Conservation (phyloP, 1,139 yeast species). For the Taiozyma sp. region DNA sequence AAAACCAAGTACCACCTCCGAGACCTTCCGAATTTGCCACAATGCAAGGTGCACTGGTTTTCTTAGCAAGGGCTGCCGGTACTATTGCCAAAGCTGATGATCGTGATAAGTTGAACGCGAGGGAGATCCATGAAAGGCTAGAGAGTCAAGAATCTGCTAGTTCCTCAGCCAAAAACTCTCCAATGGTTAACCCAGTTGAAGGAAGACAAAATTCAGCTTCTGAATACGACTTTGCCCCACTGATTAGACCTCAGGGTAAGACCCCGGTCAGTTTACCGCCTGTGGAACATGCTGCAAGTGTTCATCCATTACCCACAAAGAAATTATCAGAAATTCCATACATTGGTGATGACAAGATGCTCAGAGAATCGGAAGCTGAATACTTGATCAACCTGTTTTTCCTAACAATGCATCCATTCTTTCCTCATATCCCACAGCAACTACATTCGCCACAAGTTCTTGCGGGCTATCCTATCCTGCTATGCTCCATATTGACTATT, state of each 20-base stretch:
- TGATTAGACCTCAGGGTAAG: slow-evolving; percentile 18
- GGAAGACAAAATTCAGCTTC: slow-evolving; percentile 4
- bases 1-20: slow-evolving; percentile 13
- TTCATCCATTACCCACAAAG: slow-evolving; percentile 52
- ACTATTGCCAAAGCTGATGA: slow-evolving; percentile 61
- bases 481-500: slow-evolving; percentile 78
- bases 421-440: slow-evolving; percentile 79
- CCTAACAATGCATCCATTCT: slow-evolving; percentile 80
- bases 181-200: not conserved
- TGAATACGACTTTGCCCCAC: slow-evolving; percentile 14
- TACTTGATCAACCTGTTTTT: slow-evolving; percentile 63
- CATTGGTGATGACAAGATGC: slow-evolving; percentile 49
- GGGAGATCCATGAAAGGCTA: slow-evolving; percentile 43
- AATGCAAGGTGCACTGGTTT: slow-evolving; percentile 65
- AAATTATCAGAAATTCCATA: slow-evolving; percentile 58
- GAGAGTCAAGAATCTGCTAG: slow-evolving; percentile 13
- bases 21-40: slow-evolving; percentile 31
- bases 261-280: slow-evolving; percentile 37
- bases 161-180: slow-evolving; percentile 5
- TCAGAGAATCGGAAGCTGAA: slow-evolving; percentile 66
- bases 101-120: slow-evolving; percentile 64
- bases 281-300: slow-evolving; percentile 41
- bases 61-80: slow-evolving; percentile 74
- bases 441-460: slow-evolving; percentile 62
- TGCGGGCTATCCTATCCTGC: slow-evolving; percentile 73